Evolutionary conservation across 2,329 filamentous ascomycete species (phyloP).

Genomic region (Aspergillus piperis): DNA sequence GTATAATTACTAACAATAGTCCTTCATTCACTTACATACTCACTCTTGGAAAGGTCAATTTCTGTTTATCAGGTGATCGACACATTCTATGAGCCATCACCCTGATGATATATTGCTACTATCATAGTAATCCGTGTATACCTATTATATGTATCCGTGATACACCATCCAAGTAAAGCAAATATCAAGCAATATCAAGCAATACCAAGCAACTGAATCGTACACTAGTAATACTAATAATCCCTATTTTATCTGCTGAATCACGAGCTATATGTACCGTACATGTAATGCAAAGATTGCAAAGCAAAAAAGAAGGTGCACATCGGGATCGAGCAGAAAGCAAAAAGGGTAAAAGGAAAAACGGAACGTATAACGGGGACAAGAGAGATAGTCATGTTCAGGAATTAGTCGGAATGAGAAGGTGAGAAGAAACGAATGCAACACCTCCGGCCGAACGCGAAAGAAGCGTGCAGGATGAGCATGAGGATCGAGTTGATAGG

Average conservation of each 20-base stretch:
- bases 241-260: constrained; percentile 9
- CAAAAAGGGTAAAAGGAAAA: too few relatives aligned
- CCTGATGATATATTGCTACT: too few relatives aligned
- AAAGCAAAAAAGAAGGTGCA: neutral
- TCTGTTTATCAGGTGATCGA: too few relatives aligned
- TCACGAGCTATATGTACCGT: constrained; percentile 19
- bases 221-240: neutral
- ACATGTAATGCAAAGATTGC: constrained; percentile 14
- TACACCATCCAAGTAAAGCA: neutral
- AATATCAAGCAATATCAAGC: neutral
- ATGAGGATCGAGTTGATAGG: constrained; percentile 11
- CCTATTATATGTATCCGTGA: too few relatives aligned
- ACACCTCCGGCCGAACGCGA: constrained; percentile 4
- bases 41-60: too few relatives aligned
- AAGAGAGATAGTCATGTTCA: neutral
- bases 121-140: too few relatives aligned
- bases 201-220: neutral
- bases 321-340: neutral
- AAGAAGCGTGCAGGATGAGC: constrained; percentile 10
- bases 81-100: too few relatives aligned
- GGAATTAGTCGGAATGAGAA: neutral
- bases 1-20: too few relatives aligned
- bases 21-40: too few relatives aligned
- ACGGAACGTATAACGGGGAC: neutral
- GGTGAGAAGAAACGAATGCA: constrained; percentile 11